These are phyloP conservation scores for Silene latifolia DNA, from an alignment of 148 eudicot species.

Conservation along the genomic window DNA sequence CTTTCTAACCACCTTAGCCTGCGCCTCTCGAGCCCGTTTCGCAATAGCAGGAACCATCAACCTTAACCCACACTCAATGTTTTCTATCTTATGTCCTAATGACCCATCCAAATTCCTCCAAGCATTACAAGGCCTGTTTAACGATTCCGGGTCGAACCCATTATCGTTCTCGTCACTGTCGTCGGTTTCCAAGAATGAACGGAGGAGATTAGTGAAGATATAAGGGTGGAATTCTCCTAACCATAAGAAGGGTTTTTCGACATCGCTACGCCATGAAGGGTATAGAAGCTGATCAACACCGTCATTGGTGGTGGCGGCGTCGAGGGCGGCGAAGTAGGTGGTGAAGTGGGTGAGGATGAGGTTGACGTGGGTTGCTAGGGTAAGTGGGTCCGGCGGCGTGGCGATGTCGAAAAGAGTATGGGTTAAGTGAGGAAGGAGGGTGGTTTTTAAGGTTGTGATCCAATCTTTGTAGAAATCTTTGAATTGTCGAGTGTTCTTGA, in stretches of 20 bases:
- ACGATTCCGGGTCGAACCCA: not conserved
- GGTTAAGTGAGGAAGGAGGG: constrained; percentile 54
- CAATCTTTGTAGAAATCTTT: constrained; percentile 60
- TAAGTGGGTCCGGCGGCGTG: constrained; percentile 29
- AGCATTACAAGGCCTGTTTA: constrained; percentile 38
- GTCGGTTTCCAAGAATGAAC: constrained; percentile 48
- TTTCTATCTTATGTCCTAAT: constrained; percentile 45
- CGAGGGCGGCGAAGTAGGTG: constrained; percentile 65
- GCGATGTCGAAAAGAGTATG: constrained; percentile 22
- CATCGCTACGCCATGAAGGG: constrained; percentile 56
- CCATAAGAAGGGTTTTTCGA: constrained; percentile 76
- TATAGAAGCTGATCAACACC: constrained; percentile 52
- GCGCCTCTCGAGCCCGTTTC: constrained; percentile 50
- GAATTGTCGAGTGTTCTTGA: constrained; percentile 48
- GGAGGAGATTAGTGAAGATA: constrained; percentile 64
- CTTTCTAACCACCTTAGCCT: constrained; percentile 41
- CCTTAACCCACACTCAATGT: constrained; percentile 79
- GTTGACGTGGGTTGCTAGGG: constrained; percentile 53
- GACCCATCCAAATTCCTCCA: constrained; percentile 42
- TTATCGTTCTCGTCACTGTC: constrained; percentile 18
- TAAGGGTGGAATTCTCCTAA: constrained; percentile 86
- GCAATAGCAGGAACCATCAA: constrained; percentile 68
- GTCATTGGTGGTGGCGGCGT: constrained; percentile 50
- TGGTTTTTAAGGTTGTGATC: constrained; percentile 48
- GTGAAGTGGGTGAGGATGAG: constrained; percentile 60